Evolutionary conservation across 2,329 filamentous ascomycete genomes (phyloP).

Genomic region (Periconia sp.): DNA sequence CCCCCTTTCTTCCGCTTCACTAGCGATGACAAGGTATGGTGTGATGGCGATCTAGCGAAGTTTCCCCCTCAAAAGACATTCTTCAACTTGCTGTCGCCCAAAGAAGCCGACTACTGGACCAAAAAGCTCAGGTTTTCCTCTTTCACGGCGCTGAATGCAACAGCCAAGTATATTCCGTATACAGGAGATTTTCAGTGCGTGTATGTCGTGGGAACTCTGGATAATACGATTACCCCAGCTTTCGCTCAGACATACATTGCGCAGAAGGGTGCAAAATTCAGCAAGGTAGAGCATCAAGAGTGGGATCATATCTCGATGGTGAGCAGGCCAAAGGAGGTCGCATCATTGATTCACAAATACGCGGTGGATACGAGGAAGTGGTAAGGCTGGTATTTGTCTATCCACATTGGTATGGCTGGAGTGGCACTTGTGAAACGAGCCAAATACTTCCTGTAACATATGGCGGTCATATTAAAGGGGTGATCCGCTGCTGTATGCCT

Average conservation of each 20-base stretch:
- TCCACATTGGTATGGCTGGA: too few relatives aligned
- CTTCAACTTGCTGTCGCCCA: constrained; percentile 27
- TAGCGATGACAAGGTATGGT: constrained; percentile 7
- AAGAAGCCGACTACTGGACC: constrained; percentile 12
- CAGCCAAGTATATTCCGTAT: constrained; percentile 30
- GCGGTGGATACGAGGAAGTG: constrained; percentile 1
- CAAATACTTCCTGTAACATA: too few relatives aligned
- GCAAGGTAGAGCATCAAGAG: constrained; percentile 19
- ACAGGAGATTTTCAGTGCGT: constrained; percentile 26
- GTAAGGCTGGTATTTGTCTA: too few relatives aligned
- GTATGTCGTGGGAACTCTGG: constrained; percentile 27
- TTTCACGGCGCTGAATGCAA: constrained; percentile 28
- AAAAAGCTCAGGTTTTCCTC: constrained; percentile 20
- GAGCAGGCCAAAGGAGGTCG: constrained; percentile 26
- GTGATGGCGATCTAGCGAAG: constrained; percentile 16
- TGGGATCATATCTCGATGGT: constrained; percentile 32
- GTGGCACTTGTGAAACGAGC: too few relatives aligned
- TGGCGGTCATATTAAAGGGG: too few relatives aligned
- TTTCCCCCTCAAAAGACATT: constrained; percentile 25
- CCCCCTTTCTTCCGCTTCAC: constrained; percentile 27
- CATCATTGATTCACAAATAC: constrained; percentile 19
- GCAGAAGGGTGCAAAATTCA: constrained; percentile 23
- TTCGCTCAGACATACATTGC: constrained; percentile 22
- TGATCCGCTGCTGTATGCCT: too few relatives aligned
- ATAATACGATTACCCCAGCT: constrained; percentile 22